phyloP scores from a whole-genome alignment of 257 asterid species.

The Lycium ferocissimum region DNA sequence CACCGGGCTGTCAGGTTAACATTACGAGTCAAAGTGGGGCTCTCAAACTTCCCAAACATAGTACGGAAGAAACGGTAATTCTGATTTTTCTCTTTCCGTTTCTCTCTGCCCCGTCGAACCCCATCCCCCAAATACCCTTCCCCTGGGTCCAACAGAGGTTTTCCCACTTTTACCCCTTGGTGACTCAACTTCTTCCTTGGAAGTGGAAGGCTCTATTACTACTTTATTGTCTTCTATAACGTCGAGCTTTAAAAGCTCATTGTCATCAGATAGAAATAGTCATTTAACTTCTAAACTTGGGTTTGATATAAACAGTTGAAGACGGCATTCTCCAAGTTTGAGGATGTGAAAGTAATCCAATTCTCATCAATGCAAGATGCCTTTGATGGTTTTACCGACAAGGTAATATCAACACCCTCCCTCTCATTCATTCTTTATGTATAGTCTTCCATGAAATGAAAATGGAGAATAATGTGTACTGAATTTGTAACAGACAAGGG shows the following conservation, averaged over 20 bases:
- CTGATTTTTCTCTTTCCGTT: constrained; percentile 22
- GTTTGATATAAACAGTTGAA: constrained; percentile 64
- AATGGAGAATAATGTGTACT: background rate
- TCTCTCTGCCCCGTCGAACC: background rate
- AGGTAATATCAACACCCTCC: constrained; percentile 54
- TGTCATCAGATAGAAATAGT: background rate
- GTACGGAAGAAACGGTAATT: constrained; percentile 82
- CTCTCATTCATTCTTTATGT: background rate
- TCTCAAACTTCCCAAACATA: constrained; percentile 79
- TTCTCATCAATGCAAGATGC: constrained; percentile 94
- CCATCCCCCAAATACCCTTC: background rate
- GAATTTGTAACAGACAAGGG: constrained; percentile 59
- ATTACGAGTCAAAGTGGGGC: constrained; percentile 54
- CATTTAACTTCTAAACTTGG: background rate
- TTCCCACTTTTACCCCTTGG: background rate
- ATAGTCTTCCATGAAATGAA: background rate
- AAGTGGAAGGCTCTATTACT: background rate
- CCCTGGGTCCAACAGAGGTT: background rate
- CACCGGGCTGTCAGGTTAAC: constrained; percentile 75
- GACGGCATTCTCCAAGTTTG: constrained; percentile 72
- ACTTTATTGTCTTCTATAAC: background rate
- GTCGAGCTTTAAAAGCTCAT: background rate
- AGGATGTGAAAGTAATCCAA: constrained; percentile 85
- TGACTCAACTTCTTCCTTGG: background rate
- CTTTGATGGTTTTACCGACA: constrained; percentile 81